phyloP scores from a whole-genome alignment of 139 green algal species.

The Pleodorina starrii region DNA sequence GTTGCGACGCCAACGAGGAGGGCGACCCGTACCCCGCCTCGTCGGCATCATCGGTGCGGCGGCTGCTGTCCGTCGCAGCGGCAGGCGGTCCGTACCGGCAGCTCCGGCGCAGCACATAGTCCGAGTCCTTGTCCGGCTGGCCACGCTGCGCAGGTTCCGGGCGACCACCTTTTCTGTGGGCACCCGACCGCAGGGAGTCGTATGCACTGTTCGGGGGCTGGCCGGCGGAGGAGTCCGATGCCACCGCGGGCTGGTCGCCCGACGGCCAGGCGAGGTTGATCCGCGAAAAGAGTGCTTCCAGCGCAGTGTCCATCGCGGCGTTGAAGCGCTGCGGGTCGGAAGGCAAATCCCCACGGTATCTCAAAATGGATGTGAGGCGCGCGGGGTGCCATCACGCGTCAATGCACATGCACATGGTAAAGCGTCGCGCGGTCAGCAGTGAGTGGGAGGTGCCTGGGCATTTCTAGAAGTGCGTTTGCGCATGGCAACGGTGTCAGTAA shows the following conservation, averaged over 20 bases:
- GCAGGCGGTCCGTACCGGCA: too few species aligned
- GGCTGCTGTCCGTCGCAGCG: neutral
- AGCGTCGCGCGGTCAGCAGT: too few species aligned
- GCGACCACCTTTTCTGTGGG: neutral
- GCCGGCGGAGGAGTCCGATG: neutral
- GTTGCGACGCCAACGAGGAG: neutral
- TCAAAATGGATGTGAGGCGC: too few species aligned
- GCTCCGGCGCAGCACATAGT: too few species aligned
- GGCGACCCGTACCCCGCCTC: neutral
- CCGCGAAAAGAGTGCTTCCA: conserved; percentile 6
- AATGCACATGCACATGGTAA: too few species aligned
- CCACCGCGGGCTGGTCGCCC: neutral
- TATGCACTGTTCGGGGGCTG: neutral
- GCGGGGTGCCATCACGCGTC: too few species aligned
- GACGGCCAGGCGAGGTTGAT: conserved; percentile 18
- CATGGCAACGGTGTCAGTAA: too few species aligned
- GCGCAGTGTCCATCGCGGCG: conserved; percentile 28
- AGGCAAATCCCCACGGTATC: too few species aligned
- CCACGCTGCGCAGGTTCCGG: neutral
- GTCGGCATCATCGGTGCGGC: neutral
- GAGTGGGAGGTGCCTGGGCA: too few species aligned
- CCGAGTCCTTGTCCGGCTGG: neutral
- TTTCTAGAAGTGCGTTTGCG: too few species aligned
- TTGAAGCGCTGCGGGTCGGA: conserved; percentile 47
- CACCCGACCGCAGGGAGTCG: neutral